A percentile compares a stretch with the other conserved stretches of the same genome.
These are phyloP conservation scores for Withania somnifera DNA, from an alignment of 305 asterid species.

Conservation along the genomic window DNA sequence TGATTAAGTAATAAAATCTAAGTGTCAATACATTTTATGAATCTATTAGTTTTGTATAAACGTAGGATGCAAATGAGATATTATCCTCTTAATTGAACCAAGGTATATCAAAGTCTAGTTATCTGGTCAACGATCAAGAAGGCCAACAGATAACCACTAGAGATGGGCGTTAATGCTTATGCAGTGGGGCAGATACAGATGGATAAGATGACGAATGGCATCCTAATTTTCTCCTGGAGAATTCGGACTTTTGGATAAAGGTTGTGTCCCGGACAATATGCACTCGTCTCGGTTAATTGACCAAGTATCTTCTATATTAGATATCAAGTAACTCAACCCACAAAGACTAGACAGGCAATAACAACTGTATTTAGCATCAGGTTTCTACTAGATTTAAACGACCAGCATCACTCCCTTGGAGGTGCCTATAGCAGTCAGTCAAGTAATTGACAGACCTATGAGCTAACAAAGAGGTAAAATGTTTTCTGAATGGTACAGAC, in stretches of 20 bases:
- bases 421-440: neutral
- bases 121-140: neutral
- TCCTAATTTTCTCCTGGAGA: neutral
- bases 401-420: neutral
- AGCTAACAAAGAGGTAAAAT: neutral
- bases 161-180: neutral
- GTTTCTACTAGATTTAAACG: neutral
- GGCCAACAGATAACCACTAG: constrained; percentile 6
- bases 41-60: neutral
- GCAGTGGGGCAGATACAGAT: neutral
- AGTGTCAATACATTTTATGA: neutral
- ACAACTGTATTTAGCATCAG: neutral
- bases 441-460: neutral
- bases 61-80: neutral
- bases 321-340: neutral
- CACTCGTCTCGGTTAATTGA: neutral
- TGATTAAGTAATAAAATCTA: neutral
- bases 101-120: neutral
- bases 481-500: neutral
- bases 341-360: neutral
- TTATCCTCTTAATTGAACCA: neutral
- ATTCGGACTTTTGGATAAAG: neutral
- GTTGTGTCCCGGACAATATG: neutral
- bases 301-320: neutral
- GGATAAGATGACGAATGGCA: neutral